phyloP scores from a whole-genome alignment of 352 stramenopile species.

The Pythium angustatum region DNA sequence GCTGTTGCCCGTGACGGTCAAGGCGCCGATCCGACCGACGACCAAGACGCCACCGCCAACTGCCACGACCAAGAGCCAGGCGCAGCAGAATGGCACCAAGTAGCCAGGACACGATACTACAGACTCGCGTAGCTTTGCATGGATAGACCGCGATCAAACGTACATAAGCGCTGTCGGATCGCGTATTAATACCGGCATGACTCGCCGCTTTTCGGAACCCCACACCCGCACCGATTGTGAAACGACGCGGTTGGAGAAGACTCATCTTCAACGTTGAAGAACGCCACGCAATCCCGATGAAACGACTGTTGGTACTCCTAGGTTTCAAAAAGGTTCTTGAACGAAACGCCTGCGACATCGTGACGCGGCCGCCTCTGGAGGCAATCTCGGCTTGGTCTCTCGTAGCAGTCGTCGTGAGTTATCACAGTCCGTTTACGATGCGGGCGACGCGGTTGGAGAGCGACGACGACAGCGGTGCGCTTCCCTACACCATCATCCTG shows the following conservation, averaged over 20 bases:
- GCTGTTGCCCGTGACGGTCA: neutral
- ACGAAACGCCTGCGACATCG: too few relatives aligned
- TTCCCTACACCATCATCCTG: neutral
- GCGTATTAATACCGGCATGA: too few relatives aligned
- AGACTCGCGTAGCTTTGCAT: too few relatives aligned
- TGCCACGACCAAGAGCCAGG: neutral
- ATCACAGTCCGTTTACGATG: neutral
- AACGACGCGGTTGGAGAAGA: neutral
- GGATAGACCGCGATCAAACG: too few relatives aligned
- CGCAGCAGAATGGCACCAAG: neutral
- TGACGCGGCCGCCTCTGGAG: too few relatives aligned
- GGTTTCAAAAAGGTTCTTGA: too few relatives aligned
- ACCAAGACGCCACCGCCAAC: too few relatives aligned
- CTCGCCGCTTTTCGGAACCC: neutral
- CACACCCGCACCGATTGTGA: neutral
- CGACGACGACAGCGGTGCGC: neutral
- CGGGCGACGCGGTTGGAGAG: neutral
- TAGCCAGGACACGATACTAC: too few relatives aligned
- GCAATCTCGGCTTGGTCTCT: neutral
- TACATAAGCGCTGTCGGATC: too few relatives aligned
- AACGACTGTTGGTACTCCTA: neutral
- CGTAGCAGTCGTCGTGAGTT: neutral
- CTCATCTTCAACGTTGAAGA: conserved; percentile 5
- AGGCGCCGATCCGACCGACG: too few relatives aligned
- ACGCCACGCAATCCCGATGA: neutral